Evolutionary conservation across 345 rosid genomes (phyloP).

Genomic region (Salix arbutifolia): DNA sequence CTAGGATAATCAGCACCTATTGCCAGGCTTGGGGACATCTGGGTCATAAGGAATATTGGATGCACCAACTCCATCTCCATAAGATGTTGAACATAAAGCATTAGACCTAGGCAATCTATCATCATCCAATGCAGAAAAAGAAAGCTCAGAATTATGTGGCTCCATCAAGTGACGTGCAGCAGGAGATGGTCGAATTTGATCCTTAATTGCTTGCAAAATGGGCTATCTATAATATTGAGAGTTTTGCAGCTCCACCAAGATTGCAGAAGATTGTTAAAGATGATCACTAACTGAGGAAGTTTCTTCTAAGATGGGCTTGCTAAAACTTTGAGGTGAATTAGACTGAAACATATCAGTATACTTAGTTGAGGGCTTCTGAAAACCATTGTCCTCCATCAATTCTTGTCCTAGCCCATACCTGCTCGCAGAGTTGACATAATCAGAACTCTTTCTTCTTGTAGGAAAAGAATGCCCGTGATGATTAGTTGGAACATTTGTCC

Average conservation of each 20-base stretch:
- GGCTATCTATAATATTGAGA: neutral
- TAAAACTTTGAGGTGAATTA: constrained; percentile 1
- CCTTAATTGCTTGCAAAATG: neutral
- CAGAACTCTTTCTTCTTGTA: too few relatives aligned
- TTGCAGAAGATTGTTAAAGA: constrained; percentile 7
- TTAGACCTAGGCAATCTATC: neutral
- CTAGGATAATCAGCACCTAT: neutral
- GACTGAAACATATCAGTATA: too few relatives aligned
- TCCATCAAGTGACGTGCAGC: neutral
- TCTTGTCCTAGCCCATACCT: too few relatives aligned
- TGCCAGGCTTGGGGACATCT: too few relatives aligned
- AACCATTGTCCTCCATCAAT: too few relatives aligned
- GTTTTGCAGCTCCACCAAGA: constrained; percentile 16
- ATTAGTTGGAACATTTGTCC: too few relatives aligned
- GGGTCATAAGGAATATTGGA: too few relatives aligned
- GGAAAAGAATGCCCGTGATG: too few relatives aligned
- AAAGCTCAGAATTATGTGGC: neutral
- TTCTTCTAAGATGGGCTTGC: constrained; percentile 16
- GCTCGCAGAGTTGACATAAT: too few relatives aligned
- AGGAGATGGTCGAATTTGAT: neutral
- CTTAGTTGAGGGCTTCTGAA: too few relatives aligned
- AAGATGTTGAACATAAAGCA: constrained; percentile 13
- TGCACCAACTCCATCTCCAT: neutral
- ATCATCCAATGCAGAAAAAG: neutral
- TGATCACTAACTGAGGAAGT: constrained; percentile 28